Evolutionary conservation across 352 stramenopile species (phyloP).

Genomic region (Elongisporangium undulatum): DNA sequence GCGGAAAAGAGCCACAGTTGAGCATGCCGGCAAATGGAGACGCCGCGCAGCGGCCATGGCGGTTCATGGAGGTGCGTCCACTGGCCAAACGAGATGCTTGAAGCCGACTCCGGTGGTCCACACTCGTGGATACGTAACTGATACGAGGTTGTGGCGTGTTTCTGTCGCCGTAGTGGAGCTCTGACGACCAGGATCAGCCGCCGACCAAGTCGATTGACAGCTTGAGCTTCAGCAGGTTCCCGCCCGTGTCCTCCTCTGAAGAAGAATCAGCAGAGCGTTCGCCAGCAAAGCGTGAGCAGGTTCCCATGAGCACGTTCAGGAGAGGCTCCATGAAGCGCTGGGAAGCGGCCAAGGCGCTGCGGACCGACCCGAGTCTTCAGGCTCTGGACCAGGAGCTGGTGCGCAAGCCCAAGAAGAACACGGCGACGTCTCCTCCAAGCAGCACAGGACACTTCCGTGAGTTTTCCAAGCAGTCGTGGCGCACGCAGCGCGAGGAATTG

Average conservation of each 20-base stretch:
- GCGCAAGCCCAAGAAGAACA: slow-evolving; percentile 13
- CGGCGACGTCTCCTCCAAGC: slow-evolving; percentile 2
- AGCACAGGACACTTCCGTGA: slow-evolving; percentile 28
- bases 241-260: neutral
- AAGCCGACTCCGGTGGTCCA: neutral
- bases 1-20: neutral
- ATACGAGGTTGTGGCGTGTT: neutral
- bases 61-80: neutral
- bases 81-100: neutral
- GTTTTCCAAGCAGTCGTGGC: slow-evolving; percentile 63
- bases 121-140: neutral
- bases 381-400: slow-evolving; percentile 26
- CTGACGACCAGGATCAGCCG: neutral
- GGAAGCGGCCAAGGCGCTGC: slow-evolving; percentile 38
- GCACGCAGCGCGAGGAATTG: slow-evolving; percentile 42
- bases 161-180: neutral
- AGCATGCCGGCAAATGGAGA: neutral
- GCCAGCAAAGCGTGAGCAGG: neutral
- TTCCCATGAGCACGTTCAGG: slow-evolving; percentile 39
- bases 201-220: neutral
- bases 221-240: neutral
- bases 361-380: slow-evolving; percentile 35
- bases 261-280: neutral
- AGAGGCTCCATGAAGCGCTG: slow-evolving; percentile 35
- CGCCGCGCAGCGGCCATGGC: neutral